phyloP scores from a whole-genome alignment of 192 early-diverging fungal genomes.

The Backusella morwellensis region DNA sequence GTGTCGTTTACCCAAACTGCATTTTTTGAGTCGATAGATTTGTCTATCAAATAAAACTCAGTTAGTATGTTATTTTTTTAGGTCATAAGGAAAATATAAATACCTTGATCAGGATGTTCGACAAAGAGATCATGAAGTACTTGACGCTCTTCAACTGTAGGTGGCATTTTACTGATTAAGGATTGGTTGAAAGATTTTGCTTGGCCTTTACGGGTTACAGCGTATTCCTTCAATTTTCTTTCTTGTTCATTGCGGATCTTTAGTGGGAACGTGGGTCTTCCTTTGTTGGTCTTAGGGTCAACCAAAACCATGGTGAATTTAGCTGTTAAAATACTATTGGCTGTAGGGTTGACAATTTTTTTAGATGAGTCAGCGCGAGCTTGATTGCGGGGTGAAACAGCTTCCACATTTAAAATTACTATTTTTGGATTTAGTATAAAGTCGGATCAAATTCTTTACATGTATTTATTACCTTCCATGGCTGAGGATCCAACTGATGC shows the following conservation, averaged over 20 bases:
- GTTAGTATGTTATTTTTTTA: not conserved
- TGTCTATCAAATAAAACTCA: conserved; percentile 15
- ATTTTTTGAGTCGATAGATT: conserved; percentile 39
- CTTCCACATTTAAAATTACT: conserved; percentile 68
- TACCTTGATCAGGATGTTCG: conserved; percentile 58
- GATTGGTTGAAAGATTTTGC: conserved; percentile 39
- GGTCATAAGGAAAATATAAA: not conserved
- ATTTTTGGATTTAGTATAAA: not conserved
- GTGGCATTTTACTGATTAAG: conserved; percentile 64
- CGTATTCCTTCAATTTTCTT: conserved; percentile 63
- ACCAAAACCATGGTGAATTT: conserved; percentile 89
- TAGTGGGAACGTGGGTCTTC: conserved; percentile 73
- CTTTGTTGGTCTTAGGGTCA: conserved; percentile 66
- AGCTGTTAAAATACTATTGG: conserved; percentile 66
- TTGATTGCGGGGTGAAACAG: conserved; percentile 35
- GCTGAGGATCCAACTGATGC: conserved; percentile 84
- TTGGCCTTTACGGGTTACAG: conserved; percentile 58
- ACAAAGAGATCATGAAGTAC: conserved; percentile 80
- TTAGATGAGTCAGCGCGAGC: conserved; percentile 3
- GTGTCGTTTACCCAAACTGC: conserved; percentile 79
- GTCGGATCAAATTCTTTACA: not conserved
- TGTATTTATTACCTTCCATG: conserved; percentile 65
- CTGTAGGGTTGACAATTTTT: conserved; percentile 14
- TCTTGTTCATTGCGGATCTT: conserved; percentile 72
- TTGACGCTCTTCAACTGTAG: conserved; percentile 75